Percentiles rank a stretch among this genome's conserved stretches.
These are phyloP conservation scores for Hypoxylon sp. DNA, from an alignment of 2,329 filamentous ascomycete genomes.

Conservation along the genomic window DNA sequence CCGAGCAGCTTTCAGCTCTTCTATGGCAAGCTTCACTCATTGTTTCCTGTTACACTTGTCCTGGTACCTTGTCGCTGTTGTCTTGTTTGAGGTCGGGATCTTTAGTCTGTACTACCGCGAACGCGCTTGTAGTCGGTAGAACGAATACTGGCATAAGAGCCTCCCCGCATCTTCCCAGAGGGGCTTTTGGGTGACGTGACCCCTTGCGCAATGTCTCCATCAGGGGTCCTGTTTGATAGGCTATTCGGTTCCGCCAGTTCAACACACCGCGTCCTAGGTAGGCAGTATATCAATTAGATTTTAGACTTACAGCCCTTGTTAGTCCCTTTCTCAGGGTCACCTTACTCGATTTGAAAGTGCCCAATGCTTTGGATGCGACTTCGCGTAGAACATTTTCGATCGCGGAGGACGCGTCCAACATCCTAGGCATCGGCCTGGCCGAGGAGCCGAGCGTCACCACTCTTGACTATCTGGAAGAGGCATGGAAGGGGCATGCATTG, in stretches of 20 bases:
- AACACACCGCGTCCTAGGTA: not conserved
- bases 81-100: conserved; percentile 11
- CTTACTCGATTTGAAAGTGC: not conserved
- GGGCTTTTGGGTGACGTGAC: not conserved
- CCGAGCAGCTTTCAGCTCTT: conserved; percentile 54
- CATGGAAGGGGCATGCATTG: not conserved
- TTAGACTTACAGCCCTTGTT: not conserved
- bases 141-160: not conserved
- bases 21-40: conserved; percentile 51
- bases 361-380: not conserved
- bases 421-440: not conserved
- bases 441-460: not conserved
- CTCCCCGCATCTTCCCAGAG: not conserved
- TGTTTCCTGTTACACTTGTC: conserved; percentile 40
- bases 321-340: not conserved
- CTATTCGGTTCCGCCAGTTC: not conserved
- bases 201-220: not conserved
- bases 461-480: not conserved
- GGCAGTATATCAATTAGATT: not conserved
- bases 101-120: not conserved
- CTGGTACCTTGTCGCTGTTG: conserved; percentile 25
- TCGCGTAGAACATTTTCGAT: not conserved
- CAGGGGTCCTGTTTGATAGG: not conserved
- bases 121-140: not conserved
- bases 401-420: not conserved